These are phyloP conservation scores for Leonotis leonurus DNA, from an alignment of 257 asterid genomes.

Conservation along the genomic window DNA sequence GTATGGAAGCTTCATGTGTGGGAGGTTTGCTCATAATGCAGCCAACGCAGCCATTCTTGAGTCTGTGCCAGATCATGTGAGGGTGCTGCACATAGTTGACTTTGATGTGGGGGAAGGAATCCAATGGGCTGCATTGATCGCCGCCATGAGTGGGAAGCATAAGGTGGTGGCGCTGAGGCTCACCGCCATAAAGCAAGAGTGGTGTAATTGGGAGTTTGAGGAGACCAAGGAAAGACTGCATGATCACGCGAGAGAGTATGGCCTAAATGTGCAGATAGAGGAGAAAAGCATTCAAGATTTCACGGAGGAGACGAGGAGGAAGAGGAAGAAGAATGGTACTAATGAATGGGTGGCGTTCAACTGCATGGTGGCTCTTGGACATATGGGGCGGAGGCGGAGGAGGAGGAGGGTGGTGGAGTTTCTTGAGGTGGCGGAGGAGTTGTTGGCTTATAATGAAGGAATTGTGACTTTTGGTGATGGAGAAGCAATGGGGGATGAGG, in stretches of 20 bases:
- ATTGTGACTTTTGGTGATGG: constrained; percentile 57
- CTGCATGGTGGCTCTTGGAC: constrained; percentile 60
- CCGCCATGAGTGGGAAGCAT: constrained; percentile 30
- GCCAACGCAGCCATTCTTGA: constrained; percentile 50
- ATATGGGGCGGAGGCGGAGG: constrained; percentile 43
- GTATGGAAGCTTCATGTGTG: constrained; percentile 42
- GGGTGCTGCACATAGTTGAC: constrained; percentile 31
- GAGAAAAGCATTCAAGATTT: constrained; percentile 36
- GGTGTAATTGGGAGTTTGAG: constrained; percentile 29
- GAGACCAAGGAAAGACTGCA: constrained; percentile 39
- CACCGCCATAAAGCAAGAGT: constrained; percentile 37
- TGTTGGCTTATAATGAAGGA: constrained; percentile 26
- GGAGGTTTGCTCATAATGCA: constrained; percentile 51
- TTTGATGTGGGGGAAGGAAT: constrained; percentile 52
- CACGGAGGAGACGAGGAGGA: constrained; percentile 24
- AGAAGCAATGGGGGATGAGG: constrained; percentile 29
- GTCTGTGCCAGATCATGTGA: constrained; percentile 29
- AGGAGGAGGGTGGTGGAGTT: constrained; percentile 33
- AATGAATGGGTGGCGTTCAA: constrained; percentile 59
- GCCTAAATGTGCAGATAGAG: constrained; percentile 36
- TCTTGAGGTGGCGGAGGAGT: constrained; percentile 36
- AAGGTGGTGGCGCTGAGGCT: constrained; percentile 34
- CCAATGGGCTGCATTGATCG: constrained; percentile 61
- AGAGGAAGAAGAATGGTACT: constrained; percentile 14
- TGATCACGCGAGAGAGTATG: constrained; percentile 35